Conservation (phyloP, 1,284 basidiomycete genomes). For the Wallemia mellicola region DNA sequence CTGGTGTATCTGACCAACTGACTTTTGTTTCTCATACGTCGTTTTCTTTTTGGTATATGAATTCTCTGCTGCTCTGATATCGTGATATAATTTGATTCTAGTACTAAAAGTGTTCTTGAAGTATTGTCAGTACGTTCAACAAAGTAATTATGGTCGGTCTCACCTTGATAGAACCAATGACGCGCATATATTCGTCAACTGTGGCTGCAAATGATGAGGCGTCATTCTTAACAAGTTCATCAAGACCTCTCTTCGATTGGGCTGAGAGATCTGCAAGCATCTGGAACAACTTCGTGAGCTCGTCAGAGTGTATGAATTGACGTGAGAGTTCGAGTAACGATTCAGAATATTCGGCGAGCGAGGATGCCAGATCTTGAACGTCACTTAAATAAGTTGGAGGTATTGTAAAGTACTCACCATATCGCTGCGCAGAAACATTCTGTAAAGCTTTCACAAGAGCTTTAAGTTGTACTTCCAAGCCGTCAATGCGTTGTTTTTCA, state of each 20-base stretch:
- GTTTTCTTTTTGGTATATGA: conserved; percentile 41
- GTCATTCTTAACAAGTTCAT: conserved; percentile 43
- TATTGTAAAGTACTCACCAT: too few relatives aligned
- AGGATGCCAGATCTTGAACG: conserved; percentile 24
- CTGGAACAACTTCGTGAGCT: neutral
- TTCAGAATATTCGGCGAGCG: conserved; percentile 3
- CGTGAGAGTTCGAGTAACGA: neutral
- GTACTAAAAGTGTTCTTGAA: neutral
- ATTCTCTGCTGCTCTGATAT: conserved; percentile 20
- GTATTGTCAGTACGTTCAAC: neutral
- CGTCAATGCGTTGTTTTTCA: conserved; percentile 57
- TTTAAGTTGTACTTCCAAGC: conserved; percentile 62
- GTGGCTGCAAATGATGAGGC: conserved; percentile 14
- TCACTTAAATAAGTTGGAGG: too few relatives aligned
- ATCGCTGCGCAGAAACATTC: conserved; percentile 42
- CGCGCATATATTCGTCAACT: conserved; percentile 71
- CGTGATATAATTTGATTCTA: neutral
- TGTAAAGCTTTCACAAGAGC: conserved; percentile 62
- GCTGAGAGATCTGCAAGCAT: conserved; percentile 35
- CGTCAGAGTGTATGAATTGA: neutral
- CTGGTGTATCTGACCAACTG: conserved; percentile 32
- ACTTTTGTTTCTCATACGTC: conserved; percentile 47
- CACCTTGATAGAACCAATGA: conserved; percentile 67
- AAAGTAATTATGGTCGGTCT: conserved; percentile 13
- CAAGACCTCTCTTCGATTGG: conserved; percentile 31